Evolutionary conservation across 2,329 filamentous ascomycete species (phyloP).

Genomic region (Aureobasidium sp.): DNA sequence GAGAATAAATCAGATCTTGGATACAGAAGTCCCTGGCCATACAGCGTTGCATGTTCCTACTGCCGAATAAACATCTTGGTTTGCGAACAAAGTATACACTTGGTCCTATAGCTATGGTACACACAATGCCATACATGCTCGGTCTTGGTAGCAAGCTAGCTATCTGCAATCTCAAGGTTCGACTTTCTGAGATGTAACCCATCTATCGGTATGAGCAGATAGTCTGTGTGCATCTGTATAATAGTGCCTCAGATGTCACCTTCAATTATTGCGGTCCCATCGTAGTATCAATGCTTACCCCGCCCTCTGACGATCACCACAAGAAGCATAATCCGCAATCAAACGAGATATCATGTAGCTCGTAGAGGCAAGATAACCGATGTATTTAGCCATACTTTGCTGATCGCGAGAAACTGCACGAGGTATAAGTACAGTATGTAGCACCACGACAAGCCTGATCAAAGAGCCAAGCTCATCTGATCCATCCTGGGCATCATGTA

Average conservation of each 20-base stretch:
- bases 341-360: too few relatives aligned
- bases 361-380: conserved; percentile 4
- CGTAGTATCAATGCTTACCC: background rate
- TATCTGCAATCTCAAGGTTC: too few relatives aligned
- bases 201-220: background rate
- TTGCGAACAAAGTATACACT: too few relatives aligned
- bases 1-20: too few relatives aligned
- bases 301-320: background rate
- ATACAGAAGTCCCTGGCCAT: too few relatives aligned
- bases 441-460: background rate
- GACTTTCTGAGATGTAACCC: background rate
- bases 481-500: background rate
- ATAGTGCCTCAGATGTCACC: background rate
- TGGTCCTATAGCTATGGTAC: too few relatives aligned
- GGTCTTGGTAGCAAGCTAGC: too few relatives aligned
- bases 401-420: background rate
- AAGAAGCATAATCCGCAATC: background rate
- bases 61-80: too few relatives aligned
- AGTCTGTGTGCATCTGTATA: background rate
- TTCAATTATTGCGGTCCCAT: background rate
- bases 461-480: too few relatives aligned
- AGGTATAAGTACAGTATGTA: background rate
- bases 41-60: too few relatives aligned
- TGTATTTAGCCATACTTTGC: conserved; percentile 9
- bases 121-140: too few relatives aligned